Percentiles rank a stretch among this genome's conserved stretches.
Conservation (phyloP, 2,329 filamentous ascomycete species). For the Penicillium vulpinum region DNA sequence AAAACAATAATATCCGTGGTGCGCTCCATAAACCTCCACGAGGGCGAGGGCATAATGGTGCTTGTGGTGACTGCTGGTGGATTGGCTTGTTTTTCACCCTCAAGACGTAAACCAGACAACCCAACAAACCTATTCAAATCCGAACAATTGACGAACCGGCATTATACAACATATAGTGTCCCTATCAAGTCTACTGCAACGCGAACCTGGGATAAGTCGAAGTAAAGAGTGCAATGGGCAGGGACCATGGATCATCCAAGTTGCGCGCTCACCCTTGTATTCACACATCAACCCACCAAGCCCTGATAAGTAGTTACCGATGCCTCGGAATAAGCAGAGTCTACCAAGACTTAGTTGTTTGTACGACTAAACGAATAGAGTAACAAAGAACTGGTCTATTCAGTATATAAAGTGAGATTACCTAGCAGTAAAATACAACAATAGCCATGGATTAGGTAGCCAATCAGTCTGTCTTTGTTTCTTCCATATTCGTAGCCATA, state of each 20-base stretch:
- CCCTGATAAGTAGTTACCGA: too few species aligned
- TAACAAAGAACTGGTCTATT: not conserved
- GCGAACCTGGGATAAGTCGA: too few species aligned
- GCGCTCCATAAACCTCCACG: too few species aligned
- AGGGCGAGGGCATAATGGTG: too few species aligned
- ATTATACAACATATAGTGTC: too few species aligned
- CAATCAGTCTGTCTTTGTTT: not conserved
- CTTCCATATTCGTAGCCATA: not conserved
- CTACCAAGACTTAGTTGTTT: not conserved
- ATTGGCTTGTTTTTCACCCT: not conserved
- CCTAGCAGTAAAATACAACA: too few species aligned
- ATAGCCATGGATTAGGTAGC: not conserved
- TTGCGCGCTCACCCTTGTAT: too few species aligned
- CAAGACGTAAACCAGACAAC: not conserved
- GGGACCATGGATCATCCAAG: not conserved
- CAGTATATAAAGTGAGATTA: too few species aligned
- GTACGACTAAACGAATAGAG: not conserved
- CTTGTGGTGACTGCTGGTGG: too few species aligned
- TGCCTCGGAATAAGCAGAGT: not conserved
- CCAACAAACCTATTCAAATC: not conserved
- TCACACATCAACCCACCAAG: not conserved
- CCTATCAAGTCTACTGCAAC: too few species aligned
- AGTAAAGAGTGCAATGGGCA: too few species aligned
- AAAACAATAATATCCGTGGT: too few species aligned
- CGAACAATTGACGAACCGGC: not conserved